phyloP scores from a whole-genome alignment of 805 yeast genomes.

The Scheffersomyces ergatensis region DNA sequence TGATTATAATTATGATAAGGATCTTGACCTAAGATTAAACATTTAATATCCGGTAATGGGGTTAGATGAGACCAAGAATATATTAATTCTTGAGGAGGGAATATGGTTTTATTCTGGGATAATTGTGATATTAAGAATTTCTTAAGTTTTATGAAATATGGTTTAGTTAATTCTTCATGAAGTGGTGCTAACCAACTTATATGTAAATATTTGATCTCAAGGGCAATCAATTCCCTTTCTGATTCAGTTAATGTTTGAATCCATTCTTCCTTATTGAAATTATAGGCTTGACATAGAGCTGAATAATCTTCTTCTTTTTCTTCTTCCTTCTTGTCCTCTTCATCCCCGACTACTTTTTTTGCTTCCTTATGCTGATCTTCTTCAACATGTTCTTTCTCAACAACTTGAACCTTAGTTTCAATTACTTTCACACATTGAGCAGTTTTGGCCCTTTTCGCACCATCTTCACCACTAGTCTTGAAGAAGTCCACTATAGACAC shows the following conservation, averaged over 20 bases:
- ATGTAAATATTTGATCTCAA: slow-evolving; percentile 72
- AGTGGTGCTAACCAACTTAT: slow-evolving; percentile 75
- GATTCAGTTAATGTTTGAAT: slow-evolving; percentile 45
- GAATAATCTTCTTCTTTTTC: slow-evolving; percentile 8
- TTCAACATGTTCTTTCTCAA: slow-evolving; percentile 3
- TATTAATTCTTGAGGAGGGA: slow-evolving; percentile 75
- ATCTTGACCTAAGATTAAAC: slow-evolving; percentile 89
- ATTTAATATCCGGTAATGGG: slow-evolving; percentile 69
- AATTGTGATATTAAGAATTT: slow-evolving; percentile 51
- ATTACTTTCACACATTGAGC: not conserved
- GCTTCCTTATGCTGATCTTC: not conserved
- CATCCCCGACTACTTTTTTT: not conserved
- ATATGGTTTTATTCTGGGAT: slow-evolving; percentile 51
- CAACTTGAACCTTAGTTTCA: not conserved
- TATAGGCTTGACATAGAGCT: slow-evolving; percentile 12
- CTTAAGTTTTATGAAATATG: slow-evolving; percentile 77
- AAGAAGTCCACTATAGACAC: slow-evolving; percentile 14
- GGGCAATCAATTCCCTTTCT: slow-evolving; percentile 47
- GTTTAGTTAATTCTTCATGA: slow-evolving; percentile 72
- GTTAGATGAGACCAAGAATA: slow-evolving; percentile 92
- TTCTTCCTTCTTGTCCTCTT: not conserved
- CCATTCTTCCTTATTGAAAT: slow-evolving; percentile 56
- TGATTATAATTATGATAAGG: slow-evolving; percentile 92
- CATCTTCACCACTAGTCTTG: not conserved
- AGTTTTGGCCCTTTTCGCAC: not conserved